These are phyloP conservation scores for Monilinia fructicola DNA, from an alignment of 2,329 filamentous ascomycete genomes.

Conservation along the genomic window DNA sequence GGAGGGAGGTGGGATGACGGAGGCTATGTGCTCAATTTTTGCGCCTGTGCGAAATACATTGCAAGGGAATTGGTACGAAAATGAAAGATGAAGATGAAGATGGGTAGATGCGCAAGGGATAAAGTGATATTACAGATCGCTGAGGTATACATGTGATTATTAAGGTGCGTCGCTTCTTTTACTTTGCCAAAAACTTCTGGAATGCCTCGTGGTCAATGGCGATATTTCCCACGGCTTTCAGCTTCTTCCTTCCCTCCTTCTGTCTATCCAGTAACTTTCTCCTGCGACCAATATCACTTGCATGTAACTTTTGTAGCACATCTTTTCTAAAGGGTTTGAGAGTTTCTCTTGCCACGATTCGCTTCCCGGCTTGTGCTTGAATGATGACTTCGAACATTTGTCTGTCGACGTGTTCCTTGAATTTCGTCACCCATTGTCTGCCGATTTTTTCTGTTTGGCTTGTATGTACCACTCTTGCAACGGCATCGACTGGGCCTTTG, in stretches of 20 bases:
- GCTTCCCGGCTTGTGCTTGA: conserved; percentile 80
- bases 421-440: conserved; percentile 86
- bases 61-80: not conserved
- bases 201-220: conserved; percentile 96
- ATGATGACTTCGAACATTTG: conserved; percentile 98
- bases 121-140: not conserved
- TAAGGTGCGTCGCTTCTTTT: conserved; percentile 26
- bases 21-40: not conserved
- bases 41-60: not conserved
- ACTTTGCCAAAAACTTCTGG: conserved; percentile 88
- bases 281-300: conserved; percentile 78
- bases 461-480: conserved; percentile 82
- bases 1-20: no score
- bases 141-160: not conserved
- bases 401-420: conserved; percentile 93
- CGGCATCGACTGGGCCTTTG: conserved; percentile 88
- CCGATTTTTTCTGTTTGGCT: conserved; percentile 81
- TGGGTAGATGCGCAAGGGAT: not conserved
- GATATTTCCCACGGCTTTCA: conserved; percentile 83
- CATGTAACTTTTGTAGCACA: conserved; percentile 88
- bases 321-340: conserved; percentile 97
- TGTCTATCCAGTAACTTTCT: conserved; percentile 93
- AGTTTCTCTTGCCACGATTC: conserved; percentile 86
- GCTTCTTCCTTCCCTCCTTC: conserved; percentile 88
- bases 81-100: not conserved